Evolutionary conservation across 495 filamentous ascomycete genomes (phyloP).

Genomic region (Penicillium longicatenatum): DNA sequence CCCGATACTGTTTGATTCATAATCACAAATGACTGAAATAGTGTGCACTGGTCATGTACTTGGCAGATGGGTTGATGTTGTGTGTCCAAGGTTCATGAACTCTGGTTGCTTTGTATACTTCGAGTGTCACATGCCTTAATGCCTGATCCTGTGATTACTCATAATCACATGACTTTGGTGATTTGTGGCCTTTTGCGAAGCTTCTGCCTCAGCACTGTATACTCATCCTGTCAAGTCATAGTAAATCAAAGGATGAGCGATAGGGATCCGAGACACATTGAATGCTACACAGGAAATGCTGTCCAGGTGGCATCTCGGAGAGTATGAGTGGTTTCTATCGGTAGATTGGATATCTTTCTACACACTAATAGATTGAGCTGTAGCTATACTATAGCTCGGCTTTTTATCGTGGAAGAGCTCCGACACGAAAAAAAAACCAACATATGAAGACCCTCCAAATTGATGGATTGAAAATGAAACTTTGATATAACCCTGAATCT

Average conservation of each 20-base stretch:
- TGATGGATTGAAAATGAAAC: not conserved
- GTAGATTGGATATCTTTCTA: not conserved
- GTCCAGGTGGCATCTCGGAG: not conserved
- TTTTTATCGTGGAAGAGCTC: not conserved
- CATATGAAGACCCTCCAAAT: not conserved
- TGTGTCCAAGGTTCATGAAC: too few relatives aligned
- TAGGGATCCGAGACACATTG: not conserved
- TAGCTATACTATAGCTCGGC: not conserved
- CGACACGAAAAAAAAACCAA: not conserved
- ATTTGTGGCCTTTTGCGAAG: conserved; percentile 1
- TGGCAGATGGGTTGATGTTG: too few relatives aligned
- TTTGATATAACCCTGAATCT: not conserved
- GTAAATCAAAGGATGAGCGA: not conserved
- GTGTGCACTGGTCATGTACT: too few relatives aligned
- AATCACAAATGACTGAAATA: too few relatives aligned
- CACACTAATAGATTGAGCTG: not conserved
- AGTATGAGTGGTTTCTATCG: not conserved
- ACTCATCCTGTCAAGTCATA: not conserved
- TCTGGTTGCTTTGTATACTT: too few relatives aligned
- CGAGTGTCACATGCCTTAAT: not conserved
- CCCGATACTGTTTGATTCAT: too few relatives aligned
- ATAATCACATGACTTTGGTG: not conserved
- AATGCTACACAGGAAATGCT: not conserved
- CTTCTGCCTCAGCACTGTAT: not conserved
- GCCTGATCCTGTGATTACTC: not conserved